Evolutionary conservation across 2,329 filamentous ascomycete species (phyloP), one percentile per base, ranked within the genome.

Genomic region (Pseudophaeomoniella oleicola): DNA sequence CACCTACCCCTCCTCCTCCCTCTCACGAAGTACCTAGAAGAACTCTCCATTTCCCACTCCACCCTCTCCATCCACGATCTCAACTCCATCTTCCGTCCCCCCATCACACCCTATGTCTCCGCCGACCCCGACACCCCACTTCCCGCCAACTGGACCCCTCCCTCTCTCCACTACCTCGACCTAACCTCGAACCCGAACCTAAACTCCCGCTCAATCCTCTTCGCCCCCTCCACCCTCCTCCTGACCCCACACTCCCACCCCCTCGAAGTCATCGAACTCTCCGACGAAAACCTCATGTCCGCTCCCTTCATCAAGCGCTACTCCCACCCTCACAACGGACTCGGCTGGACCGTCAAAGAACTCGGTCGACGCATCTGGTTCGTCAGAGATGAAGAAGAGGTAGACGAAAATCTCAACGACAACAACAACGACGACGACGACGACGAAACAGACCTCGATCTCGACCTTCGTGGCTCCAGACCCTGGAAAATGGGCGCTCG

Each of bases 401-500:
- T 42, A 53, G 44, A 16, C 39, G 57, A 37, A 54, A 60, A 38
- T 12, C 35, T 40, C 11, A 34, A 38, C 6, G 61, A 38, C n/a
- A 36, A 41, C 11, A 34, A 38, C 6, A 31, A 41, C 29, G 35
- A 32, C 38, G 36, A 33, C 42, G 19, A 29, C 35, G n/a, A n/a
- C n/a, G n/a, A n/a, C 32, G 13, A 39, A 33, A 31, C 42, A 11
- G 34, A 44, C 41, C 29, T 38, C 44, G 70, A 77, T 46, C n/a
- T n/a, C n/a, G n/a, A n/a, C n/a, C n/a, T n/a, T n/a, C n/a, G n/a
- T n/a, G 75, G 75, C 2, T 56, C 62, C 33, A 64, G 77, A 19
- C 60, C 63, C 49, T 90, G 83, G 83, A 90, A 90, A 64, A 81
- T 85, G 78, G 83, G 83, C 19, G 82, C 82, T 34, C 72, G 75